A percentile compares a stretch with the other conserved stretches of the same genome.
These are phyloP conservation scores for Zygoascus flipseniorum DNA, from an alignment of 805 yeast genomes.

Conservation along the genomic window DNA sequence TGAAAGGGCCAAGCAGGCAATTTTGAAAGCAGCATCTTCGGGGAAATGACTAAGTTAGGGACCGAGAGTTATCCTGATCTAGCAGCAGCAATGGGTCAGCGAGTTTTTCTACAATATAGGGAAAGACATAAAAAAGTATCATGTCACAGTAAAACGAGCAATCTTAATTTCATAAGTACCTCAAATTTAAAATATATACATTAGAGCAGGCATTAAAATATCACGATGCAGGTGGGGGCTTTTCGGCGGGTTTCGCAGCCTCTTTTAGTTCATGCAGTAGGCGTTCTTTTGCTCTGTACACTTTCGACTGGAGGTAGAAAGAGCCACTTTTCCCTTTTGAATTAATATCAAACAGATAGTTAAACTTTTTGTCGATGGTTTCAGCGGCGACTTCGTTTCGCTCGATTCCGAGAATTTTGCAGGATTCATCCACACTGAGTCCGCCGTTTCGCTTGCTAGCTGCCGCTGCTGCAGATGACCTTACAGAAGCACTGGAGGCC, in stretches of 20 bases:
- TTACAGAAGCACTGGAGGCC: conserved; percentile 84
- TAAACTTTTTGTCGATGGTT: conserved; percentile 57
- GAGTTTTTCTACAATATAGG: too few relatives aligned
- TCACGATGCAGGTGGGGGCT: neutral
- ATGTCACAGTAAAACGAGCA: neutral
- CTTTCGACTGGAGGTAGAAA: conserved; percentile 87
- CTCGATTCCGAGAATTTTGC: conserved; percentile 81
- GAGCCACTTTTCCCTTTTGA: conserved; percentile 94
- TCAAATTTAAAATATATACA: too few relatives aligned
- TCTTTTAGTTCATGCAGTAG: conserved; percentile 57
- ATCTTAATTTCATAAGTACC: neutral
- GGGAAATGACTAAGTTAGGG: neutral
- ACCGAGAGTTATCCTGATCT: too few relatives aligned
- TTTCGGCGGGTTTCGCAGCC: neutral
- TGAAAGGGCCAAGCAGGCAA: conserved; percentile 38
- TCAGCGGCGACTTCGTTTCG: conserved; percentile 41
- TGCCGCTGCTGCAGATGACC: conserved; percentile 44
- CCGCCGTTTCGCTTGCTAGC: conserved; percentile 51
- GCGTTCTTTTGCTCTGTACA: conserved; percentile 89
- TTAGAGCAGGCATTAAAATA: too few relatives aligned
- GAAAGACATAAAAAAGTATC: neutral
- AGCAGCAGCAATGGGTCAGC: too few relatives aligned
- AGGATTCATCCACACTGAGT: conserved; percentile 79
- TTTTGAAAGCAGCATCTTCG: conserved; percentile 23
- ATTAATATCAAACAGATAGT: conserved; percentile 78